Percentiles rank a stretch among this genome's conserved stretches.
Evolutionary conservation across 2,329 filamentous ascomycete genomes (phyloP).

Genomic region (Trichocomaceae sp.): DNA sequence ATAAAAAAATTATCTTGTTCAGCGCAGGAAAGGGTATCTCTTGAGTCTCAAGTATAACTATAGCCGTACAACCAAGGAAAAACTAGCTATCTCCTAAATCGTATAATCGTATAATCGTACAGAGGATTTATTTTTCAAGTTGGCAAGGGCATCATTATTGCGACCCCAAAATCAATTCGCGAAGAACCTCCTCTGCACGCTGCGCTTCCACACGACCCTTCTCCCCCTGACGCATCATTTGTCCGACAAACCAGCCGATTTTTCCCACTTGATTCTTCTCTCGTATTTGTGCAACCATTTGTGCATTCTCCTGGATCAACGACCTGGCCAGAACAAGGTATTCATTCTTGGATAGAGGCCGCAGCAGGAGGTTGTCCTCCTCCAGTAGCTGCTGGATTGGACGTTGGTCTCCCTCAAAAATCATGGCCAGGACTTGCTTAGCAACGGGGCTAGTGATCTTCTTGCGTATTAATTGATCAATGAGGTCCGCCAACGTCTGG

Average conservation of each 20-base stretch:
- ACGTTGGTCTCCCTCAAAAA: slow-evolving; percentile 48
- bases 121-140: neutral
- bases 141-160: neutral
- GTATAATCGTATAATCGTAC: neutral
- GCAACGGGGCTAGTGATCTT: slow-evolving; percentile 51
- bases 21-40: neutral
- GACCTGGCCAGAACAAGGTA: slow-evolving; percentile 50
- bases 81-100: neutral
- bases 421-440: slow-evolving; percentile 51
- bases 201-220: slow-evolving; percentile 58
- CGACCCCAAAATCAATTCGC: slow-evolving; percentile 38
- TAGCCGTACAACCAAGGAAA: neutral
- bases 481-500: slow-evolving; percentile 39
- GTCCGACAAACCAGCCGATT: slow-evolving; percentile 60
- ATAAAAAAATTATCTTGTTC: neutral
- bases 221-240: slow-evolving; percentile 57
- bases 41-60: no score
- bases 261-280: slow-evolving; percentile 58
- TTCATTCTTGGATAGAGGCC: slow-evolving; percentile 49
- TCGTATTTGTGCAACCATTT: slow-evolving; percentile 54
- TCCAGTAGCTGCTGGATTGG: slow-evolving; percentile 49
- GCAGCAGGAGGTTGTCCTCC: slow-evolving; percentile 50
- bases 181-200: slow-evolving; percentile 50
- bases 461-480: slow-evolving; percentile 38
- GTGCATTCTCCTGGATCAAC: slow-evolving; percentile 49